Percentiles rank a stretch among this genome's conserved stretches.
These are phyloP conservation scores for Cornus florida DNA, from an alignment of 148 eudicot genomes.

Conservation along the genomic window DNA sequence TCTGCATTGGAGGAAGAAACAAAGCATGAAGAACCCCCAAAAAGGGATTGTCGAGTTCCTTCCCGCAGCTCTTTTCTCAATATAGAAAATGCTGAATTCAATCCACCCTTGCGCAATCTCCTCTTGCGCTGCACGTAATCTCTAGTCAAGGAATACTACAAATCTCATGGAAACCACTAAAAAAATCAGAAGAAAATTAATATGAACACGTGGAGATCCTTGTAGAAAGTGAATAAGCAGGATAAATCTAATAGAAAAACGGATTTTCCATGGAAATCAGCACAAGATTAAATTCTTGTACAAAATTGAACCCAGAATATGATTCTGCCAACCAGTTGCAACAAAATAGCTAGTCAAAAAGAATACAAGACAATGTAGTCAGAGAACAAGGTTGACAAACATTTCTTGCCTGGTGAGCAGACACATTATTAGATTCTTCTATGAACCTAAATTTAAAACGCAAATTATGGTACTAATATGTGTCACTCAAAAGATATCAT, in stretches of 20 bases:
- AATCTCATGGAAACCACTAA: not conserved
- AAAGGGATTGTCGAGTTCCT: constrained; percentile 62
- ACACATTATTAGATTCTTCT: not conserved
- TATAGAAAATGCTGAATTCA: constrained; percentile 57
- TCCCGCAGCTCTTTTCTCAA: constrained; percentile 73
- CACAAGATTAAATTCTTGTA: not conserved
- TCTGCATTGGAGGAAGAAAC: constrained; percentile 60
- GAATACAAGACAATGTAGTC: not conserved
- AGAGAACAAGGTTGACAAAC: not conserved
- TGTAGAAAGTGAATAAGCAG: not conserved
- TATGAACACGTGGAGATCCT: not conserved
- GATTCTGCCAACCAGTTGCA: not conserved
- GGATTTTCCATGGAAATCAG: not conserved
- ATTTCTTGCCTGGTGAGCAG: not conserved
- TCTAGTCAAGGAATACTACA: constrained; percentile 55
- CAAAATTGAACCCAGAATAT: not conserved
- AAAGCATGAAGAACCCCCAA: constrained; percentile 56
- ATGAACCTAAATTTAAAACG: not conserved
- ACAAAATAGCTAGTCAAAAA: not conserved
- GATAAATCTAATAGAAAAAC: not conserved
- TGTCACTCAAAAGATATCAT: too few species aligned
- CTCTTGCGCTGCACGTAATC: constrained; percentile 83
- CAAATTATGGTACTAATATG: not conserved
- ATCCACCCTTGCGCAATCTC: constrained; percentile 59
- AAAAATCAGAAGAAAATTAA: not conserved